Evolutionary conservation across 768 basidiomycete species (phyloP), one percentile per base, ranked within the genome.

Genomic region (Tubosaeta sp.): DNA sequence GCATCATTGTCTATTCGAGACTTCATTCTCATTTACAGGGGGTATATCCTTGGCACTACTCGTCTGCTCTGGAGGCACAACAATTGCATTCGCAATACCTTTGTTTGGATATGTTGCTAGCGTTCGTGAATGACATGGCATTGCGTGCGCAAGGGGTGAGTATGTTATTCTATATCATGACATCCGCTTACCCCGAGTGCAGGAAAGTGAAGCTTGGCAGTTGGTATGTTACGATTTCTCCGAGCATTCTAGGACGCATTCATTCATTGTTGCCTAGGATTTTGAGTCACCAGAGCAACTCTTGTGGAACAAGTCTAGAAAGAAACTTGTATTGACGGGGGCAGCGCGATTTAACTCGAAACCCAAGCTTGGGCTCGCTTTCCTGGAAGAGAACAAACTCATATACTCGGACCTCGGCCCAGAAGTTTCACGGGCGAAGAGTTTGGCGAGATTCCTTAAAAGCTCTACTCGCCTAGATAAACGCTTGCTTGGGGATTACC

Each of bases 331-430:
- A 29, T 72, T 95, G 45, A 78, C 86, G 0, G 95, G 92, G 4
- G 90, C 91, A 6, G 72, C 83, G 1, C 83, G 85, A 34, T 99
- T 98, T 74, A 99, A 99, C 63, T 71, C 80, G 13, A 97, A 97
- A 71, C 95, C 97, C 1, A 98, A 95, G 70, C 75, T 79, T 33
- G 97, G 94, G 0, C 70, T 98, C 26, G 80, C 91, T 3, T 97
- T 92, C 72, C 76, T 98, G 33, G 93, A 97, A 65, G 92, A 97
- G 63, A 86, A 95, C 63, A 84, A 84, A n/a, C 74, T 99, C 38
- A 90, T 99, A 52, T 87, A 88, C 64, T 71, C 76, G 5, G 83
- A 89, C 55, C 69, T 83, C 31, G 80, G 81, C 17, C 68, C 76
- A 14, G 77, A 73, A 12, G 71, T 81, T 17, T 75, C 88, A 7